Base-by-base conservation (phyloP, 495 filamentous ascomycete species). In the Hamigera avellanea region DNA sequence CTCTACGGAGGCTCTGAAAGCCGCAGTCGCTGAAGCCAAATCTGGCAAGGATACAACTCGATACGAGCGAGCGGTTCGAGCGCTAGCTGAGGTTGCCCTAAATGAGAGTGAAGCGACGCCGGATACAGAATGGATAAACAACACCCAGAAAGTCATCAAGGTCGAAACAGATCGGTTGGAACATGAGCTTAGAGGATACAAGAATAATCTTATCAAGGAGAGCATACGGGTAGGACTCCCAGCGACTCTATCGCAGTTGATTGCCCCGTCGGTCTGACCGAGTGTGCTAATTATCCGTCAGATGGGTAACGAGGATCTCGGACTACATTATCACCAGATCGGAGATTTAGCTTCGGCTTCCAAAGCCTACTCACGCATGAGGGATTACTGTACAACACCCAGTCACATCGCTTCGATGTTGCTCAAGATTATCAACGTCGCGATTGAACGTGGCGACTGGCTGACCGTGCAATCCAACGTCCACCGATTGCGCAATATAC, bases 191-290 rank as follows among this genome's bases (percentile, higher is more conserved):
- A 84, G 84, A 53, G 83, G 81, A 6, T 96, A 96, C 61, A 98
- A 95, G 58, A 93, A 96, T 48, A 98, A 96, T 44, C 57, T 96
- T 25, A 86, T 98, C 44, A 95, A 95, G 54, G 91, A 98, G 59
- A 95, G 88, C 59, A 95, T 96, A 42, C 64, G 93, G 49, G 86
- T 93, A 69, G 37, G 78, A 44, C n/a, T 6, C n/a, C n/a, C n/a
- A n/a, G n/a, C n/a, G n/a, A n/a, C n/a, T n/a, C n/a, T n/a, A n/a
- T n/a, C n/a, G n/a, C n/a, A n/a, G n/a, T n/a, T n/a, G n/a, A n/a
- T n/a, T n/a, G n/a, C n/a, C n/a, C n/a, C n/a, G n/a, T n/a, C n/a
- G n/a, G n/a, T 26, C 1, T 14, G 7, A 14, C 8, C 21, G 23
- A 6, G 2, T 26, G n/a, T 16, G 15, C 41, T 47, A 29, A 32